These are phyloP conservation scores for Alternaria metachromatica DNA, from an alignment of 2,329 filamentous ascomycete species.

Conservation along the genomic window DNA sequence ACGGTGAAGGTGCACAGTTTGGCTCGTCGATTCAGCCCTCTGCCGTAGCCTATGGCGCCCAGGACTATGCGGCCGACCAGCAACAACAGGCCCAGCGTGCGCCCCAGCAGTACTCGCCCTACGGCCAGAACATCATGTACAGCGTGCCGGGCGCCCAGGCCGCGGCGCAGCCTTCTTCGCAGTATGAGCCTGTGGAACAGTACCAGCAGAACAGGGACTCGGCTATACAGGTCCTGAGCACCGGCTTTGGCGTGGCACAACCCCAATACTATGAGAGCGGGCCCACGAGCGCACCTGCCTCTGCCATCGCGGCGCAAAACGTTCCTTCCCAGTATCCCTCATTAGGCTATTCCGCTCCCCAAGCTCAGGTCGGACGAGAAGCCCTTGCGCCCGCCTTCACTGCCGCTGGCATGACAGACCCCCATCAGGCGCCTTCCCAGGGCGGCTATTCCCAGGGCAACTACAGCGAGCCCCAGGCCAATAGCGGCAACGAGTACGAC, in stretches of 20 bases:
- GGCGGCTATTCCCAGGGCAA: slow-evolving; percentile 46
- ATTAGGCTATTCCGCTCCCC: slow-evolving; percentile 65
- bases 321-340: slow-evolving; percentile 70
- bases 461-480: slow-evolving; percentile 40
- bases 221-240: slow-evolving; percentile 77
- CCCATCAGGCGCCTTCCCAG: slow-evolving; percentile 51
- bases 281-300: slow-evolving; percentile 65
- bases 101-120: slow-evolving; percentile 57
- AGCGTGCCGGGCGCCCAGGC: slow-evolving; percentile 61
- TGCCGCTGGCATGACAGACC: slow-evolving; percentile 60
- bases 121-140: slow-evolving; percentile 77
- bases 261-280: slow-evolving; percentile 68
- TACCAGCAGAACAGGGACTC: slow-evolving; percentile 73
- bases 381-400: slow-evolving; percentile 59
- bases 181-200: slow-evolving; percentile 77
- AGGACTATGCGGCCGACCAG: slow-evolving; percentile 66
- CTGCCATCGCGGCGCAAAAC: slow-evolving; percentile 65
- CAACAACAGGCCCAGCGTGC: slow-evolving; percentile 66
- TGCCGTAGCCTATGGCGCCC: slow-evolving; percentile 66
- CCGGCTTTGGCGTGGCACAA: slow-evolving; percentile 71
- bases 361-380: slow-evolving; percentile 63
- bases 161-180: slow-evolving; percentile 59
- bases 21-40: slow-evolving; percentile 60
- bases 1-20: slow-evolving; percentile 62
- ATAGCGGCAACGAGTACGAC: slow-evolving; percentile 62